These are phyloP conservation scores for Pyrenochaeta sp. DNA, from an alignment of 2,329 filamentous ascomycete species.

Conservation along the genomic window DNA sequence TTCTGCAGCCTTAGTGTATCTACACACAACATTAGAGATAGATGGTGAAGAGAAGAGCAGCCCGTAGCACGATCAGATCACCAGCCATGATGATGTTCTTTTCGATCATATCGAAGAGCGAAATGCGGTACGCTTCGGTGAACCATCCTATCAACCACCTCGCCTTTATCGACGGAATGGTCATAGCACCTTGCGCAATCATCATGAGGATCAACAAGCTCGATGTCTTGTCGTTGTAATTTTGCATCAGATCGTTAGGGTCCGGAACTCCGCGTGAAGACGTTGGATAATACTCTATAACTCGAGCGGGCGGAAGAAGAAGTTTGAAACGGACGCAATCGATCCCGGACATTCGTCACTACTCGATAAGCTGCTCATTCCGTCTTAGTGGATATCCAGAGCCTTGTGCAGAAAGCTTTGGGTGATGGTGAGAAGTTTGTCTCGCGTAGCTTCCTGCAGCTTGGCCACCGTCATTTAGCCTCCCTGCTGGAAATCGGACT, in stretches of 20 bases:
- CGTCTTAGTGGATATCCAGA: conserved; percentile 70
- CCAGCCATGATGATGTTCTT: conserved; percentile 74
- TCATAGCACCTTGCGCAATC: conserved; percentile 75
- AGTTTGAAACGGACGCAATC: conserved; percentile 63
- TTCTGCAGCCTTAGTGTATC: no score
- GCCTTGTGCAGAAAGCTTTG: conserved; percentile 77
- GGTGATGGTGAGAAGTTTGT: conserved; percentile 76
- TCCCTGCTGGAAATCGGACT: conserved; percentile 57
- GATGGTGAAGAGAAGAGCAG: conserved; percentile 72
- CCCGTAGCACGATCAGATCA: conserved; percentile 70
- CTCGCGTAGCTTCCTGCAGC: conserved; percentile 65
- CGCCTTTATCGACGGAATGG: conserved; percentile 70
- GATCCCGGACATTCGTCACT: conserved; percentile 58
- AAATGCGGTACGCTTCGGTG: conserved; percentile 76
- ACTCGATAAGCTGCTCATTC: conserved; percentile 50
- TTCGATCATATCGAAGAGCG: conserved; percentile 75
- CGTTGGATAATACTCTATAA: conserved; percentile 72
- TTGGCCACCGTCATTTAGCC: conserved; percentile 59
- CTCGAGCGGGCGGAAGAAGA: conserved; percentile 70
- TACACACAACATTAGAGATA: no score
- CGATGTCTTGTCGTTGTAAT: conserved; percentile 69
- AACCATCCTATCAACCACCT: conserved; percentile 71
- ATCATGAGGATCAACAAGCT: conserved; percentile 74
- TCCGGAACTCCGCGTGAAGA: conserved; percentile 68
- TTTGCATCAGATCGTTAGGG: conserved; percentile 71